phyloP scores from a whole-genome alignment of 1,284 basidiomycete genomes.

The Cystobasidium pallidum region DNA sequence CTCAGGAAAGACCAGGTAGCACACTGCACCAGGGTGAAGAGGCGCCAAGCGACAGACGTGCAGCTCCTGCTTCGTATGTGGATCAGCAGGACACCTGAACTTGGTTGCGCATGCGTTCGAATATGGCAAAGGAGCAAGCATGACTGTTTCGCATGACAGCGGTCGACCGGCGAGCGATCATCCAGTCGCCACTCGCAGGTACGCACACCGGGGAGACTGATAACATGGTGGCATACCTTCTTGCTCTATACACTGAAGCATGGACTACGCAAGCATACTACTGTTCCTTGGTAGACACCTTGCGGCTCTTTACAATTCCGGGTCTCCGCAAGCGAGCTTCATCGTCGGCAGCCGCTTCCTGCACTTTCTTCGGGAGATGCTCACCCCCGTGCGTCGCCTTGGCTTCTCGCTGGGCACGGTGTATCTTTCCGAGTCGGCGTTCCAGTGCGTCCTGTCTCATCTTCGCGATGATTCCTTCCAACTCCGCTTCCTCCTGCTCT shows the following conservation, averaged over 20 bases:
- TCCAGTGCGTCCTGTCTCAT: conserved; percentile 27
- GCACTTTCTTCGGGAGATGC: neutral
- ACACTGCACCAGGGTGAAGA: too few species aligned
- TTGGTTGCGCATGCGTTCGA: too few species aligned
- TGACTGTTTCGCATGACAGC: too few species aligned
- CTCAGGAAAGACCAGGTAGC: too few species aligned
- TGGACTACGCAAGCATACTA: neutral
- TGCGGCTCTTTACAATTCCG: conserved; percentile 2
- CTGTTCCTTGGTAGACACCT: conserved; percentile 11
- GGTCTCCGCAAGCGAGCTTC: neutral
- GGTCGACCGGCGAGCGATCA: too few species aligned
- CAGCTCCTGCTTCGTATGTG: too few species aligned
- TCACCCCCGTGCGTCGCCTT: neutral
- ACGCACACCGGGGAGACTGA: too few species aligned
- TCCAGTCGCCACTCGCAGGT: too few species aligned
- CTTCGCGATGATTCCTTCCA: conserved; percentile 28
- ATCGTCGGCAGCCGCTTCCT: neutral
- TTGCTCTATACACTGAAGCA: neutral
- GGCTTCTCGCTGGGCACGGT: neutral
- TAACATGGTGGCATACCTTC: neutral
- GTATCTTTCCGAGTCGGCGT: conserved; percentile 19
- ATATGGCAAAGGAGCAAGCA: too few species aligned
- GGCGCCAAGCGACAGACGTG: too few species aligned
- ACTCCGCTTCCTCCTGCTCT: conserved; percentile 29
- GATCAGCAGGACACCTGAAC: too few species aligned